A percentile compares a stretch with the other conserved stretches of the same genome.
phyloP scores from a whole-genome alignment of 2,329 filamentous ascomycete species.

The Grosmannia serpens region DNA sequence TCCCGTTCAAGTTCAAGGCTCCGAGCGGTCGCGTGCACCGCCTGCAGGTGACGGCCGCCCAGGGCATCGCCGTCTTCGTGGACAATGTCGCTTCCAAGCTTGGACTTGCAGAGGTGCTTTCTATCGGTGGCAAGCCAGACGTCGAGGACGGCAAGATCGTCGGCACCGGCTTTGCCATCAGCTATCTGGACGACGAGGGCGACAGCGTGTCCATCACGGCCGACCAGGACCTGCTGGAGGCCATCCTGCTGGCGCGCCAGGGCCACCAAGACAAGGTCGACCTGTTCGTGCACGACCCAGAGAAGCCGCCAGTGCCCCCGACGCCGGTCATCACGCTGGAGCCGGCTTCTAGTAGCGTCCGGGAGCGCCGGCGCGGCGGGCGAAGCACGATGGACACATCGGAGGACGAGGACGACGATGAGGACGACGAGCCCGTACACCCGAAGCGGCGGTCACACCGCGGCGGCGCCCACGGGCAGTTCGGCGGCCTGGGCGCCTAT shows the following conservation, averaged over 20 bases:
- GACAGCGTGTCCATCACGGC: slow-evolving; percentile 96
- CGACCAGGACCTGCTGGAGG: slow-evolving; percentile 83
- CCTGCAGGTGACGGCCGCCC: slow-evolving; percentile 69
- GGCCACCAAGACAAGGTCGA: slow-evolving; percentile 84
- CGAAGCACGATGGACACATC: slow-evolving; percentile 16
- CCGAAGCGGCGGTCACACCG: slow-evolving; percentile 31
- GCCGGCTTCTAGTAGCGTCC: slow-evolving; percentile 17
- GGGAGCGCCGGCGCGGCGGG: slow-evolving; percentile 33
- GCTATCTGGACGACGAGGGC: slow-evolving; percentile 93
- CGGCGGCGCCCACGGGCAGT: slow-evolving; percentile 15
- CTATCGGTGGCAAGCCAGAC: slow-evolving; percentile 67
- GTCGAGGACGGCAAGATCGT: slow-evolving; percentile 75
- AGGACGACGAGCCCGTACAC: slow-evolving; percentile 33
- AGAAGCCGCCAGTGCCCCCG: slow-evolving; percentile 67
- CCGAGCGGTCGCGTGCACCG: slow-evolving; percentile 90
- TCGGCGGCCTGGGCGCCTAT: slow-evolving; percentile 2
- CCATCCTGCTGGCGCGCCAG: slow-evolving; percentile 71
- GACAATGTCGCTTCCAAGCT: slow-evolving; percentile 71
- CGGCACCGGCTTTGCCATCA: slow-evolving; percentile 75
- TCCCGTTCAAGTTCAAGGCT: slow-evolving; percentile 98
- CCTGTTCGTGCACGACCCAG: slow-evolving; percentile 88
- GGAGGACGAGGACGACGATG: slow-evolving; percentile 38
- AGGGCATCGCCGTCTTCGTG: slow-evolving; percentile 73
- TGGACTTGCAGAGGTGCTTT: slow-evolving; percentile 59
- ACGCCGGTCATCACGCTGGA: slow-evolving; percentile 27